Evolutionary conservation across 495 filamentous ascomycete genomes (phyloP).

Genomic region (Penicillium arizonense): DNA sequence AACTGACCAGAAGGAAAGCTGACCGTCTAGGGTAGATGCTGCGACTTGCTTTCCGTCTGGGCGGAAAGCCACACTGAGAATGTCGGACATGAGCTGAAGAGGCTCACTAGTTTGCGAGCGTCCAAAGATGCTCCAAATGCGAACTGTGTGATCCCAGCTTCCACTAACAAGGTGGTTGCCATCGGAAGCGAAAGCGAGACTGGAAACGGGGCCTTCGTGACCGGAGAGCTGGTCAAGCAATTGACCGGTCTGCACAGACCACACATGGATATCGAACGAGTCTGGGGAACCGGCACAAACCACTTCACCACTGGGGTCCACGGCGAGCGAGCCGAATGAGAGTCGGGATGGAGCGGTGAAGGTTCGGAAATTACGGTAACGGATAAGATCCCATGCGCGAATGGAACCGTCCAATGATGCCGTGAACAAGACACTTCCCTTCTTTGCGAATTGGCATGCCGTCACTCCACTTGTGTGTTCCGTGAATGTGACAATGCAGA

Average conservation of each 20-base stretch:
- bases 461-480: slow-evolving; percentile 95
- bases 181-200: slow-evolving; percentile 82
- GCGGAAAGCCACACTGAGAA: slow-evolving; percentile 81
- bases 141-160: slow-evolving; percentile 92
- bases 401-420: slow-evolving; percentile 91
- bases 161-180: slow-evolving; percentile 81
- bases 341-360: slow-evolving; percentile 91
- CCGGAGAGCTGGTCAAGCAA: slow-evolving; percentile 86
- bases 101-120: slow-evolving; percentile 94
- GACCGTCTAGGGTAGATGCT: slow-evolving; percentile 89
- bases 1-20: slow-evolving; percentile 92
- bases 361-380: slow-evolving; percentile 94
- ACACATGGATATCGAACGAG: slow-evolving; percentile 95
- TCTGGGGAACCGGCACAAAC: slow-evolving; percentile 93
- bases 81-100: slow-evolving; percentile 82
- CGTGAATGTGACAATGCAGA: slow-evolving; percentile 97
- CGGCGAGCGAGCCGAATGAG: slow-evolving; percentile 88
- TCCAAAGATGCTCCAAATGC: slow-evolving; percentile 92
- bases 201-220: slow-evolving; percentile 89
- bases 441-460: slow-evolving; percentile 91
- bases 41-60: slow-evolving; percentile 90
- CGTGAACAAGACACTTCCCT: slow-evolving; percentile 92
- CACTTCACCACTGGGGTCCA: slow-evolving; percentile 95
- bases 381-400: slow-evolving; percentile 92
- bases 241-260: slow-evolving; percentile 97